Evolutionary conservation across 768 basidiomycete species (phyloP).

Genomic region (Arthromyces matolae): DNA sequence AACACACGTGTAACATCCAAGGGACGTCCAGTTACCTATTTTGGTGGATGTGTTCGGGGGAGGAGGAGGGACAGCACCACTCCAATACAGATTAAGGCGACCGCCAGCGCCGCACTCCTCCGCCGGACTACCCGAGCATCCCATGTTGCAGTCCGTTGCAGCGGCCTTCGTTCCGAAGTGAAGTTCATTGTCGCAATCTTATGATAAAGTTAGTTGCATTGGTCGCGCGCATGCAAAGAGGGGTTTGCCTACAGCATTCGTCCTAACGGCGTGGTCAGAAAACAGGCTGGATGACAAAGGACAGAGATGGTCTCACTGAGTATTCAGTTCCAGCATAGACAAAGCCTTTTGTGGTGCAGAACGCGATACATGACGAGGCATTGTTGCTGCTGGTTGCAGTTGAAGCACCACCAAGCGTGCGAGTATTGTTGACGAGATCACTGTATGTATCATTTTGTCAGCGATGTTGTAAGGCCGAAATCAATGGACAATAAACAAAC

Average conservation of each 20-base stretch:
- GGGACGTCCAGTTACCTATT: constrained; percentile 61
- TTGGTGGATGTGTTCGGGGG: constrained; percentile 49
- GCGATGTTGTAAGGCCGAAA: neutral
- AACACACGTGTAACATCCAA: constrained; percentile 72
- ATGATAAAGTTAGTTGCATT: constrained; percentile 1
- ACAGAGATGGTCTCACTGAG: constrained; percentile 19
- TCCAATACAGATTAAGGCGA: constrained; percentile 63
- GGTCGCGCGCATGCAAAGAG: constrained; percentile 4
- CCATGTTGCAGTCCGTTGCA: constrained; percentile 52
- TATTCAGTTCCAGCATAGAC: constrained; percentile 73
- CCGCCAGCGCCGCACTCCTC: constrained; percentile 61
- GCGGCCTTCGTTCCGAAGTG: constrained; percentile 42
- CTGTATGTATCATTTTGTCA: constrained; percentile 30
- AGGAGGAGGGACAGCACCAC: constrained; percentile 51
- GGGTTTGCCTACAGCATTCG: constrained; percentile 58
- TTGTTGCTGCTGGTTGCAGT: constrained; percentile 58
- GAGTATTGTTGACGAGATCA: constrained; percentile 47
- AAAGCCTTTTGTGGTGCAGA: constrained; percentile 44
- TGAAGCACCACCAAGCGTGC: constrained; percentile 51
- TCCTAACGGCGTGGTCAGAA: constrained; percentile 11
- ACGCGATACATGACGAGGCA: constrained; percentile 45
- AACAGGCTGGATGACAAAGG: neutral
- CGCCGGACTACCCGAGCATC: constrained; percentile 54
- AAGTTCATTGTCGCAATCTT: constrained; percentile 64
- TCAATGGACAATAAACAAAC: constrained; percentile 31